These are phyloP conservation scores for Ogataea nitratoaversa DNA, from an alignment of 805 yeast genomes.

Conservation along the genomic window DNA sequence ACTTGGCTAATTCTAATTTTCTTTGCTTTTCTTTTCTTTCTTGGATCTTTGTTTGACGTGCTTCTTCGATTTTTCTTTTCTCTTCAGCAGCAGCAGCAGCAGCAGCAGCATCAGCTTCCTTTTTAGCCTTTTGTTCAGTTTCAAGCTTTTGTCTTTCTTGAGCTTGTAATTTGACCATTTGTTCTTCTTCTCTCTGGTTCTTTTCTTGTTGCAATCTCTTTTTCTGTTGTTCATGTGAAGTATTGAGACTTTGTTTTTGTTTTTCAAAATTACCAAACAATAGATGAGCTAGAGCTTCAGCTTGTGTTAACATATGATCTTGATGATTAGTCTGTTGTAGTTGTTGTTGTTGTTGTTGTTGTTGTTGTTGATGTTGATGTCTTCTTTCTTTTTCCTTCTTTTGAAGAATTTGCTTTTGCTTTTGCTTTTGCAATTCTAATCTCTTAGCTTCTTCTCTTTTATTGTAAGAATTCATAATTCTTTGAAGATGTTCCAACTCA, in stretches of 20 bases:
- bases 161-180: neutral
- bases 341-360: neutral
- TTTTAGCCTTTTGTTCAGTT: conserved; percentile 2
- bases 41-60: neutral
- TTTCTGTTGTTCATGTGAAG: neutral
- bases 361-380: neutral
- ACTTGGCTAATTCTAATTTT: conserved; percentile 2
- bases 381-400: neutral
- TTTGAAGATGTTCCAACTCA: conserved; percentile 1
- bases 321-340: neutral
- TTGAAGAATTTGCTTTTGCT: neutral
- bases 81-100: conserved; percentile 1
- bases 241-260: neutral
- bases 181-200: neutral
- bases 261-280: neutral
- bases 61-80: neutral
- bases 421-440: neutral
- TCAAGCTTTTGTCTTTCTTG: no score
- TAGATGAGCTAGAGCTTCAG: conserved; percentile 1
- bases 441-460: neutral
- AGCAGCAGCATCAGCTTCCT: neutral
- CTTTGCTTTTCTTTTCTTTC: conserved; percentile 5
- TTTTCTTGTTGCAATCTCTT: neutral
- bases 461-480: neutral
- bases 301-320: conserved; percentile 1